A percentile compares a stretch with the other conserved stretches of the same genome.
These are phyloP conservation scores for Mitragyna speciosa DNA, from an alignment of 257 asterid genomes.

Conservation along the genomic window DNA sequence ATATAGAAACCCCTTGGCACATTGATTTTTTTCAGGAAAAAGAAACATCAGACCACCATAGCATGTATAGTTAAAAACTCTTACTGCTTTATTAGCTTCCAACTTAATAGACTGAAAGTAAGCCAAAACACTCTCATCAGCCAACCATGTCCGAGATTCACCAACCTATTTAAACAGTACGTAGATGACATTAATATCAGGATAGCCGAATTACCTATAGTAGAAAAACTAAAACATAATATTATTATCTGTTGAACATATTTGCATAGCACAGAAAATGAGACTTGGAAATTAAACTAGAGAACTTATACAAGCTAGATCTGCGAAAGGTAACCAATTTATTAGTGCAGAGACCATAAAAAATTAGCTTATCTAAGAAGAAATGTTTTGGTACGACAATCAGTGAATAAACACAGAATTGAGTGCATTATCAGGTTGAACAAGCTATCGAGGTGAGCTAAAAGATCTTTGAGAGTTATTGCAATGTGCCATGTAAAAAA, in stretches of 20 bases:
- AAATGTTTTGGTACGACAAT: neutral
- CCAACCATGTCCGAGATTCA: conserved; percentile 83
- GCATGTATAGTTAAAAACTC: conserved; percentile 5
- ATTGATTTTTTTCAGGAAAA: neutral
- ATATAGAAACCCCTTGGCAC: neutral
- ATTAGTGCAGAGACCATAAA: neutral
- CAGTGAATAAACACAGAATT: neutral
- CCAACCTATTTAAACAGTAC: conserved; percentile 45
- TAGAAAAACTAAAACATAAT: neutral
- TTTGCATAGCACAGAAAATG: neutral
- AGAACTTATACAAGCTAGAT: neutral
- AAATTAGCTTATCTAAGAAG: neutral
- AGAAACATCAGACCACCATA: neutral
- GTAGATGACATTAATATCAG: conserved; percentile 21
- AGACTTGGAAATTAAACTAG: neutral
- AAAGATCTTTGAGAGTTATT: neutral
- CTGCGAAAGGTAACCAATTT: neutral
- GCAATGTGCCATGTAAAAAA: neutral
- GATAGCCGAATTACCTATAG: neutral
- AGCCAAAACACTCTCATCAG: conserved; percentile 69
- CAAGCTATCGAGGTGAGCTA: neutral
- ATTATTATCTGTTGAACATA: too few species aligned
- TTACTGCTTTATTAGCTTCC: conserved; percentile 79
- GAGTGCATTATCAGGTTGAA: neutral
- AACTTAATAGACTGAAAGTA: conserved; percentile 77